Evolutionary conservation across 345 rosid genomes (phyloP).

Genomic region (Hirschfeldia incana): DNA sequence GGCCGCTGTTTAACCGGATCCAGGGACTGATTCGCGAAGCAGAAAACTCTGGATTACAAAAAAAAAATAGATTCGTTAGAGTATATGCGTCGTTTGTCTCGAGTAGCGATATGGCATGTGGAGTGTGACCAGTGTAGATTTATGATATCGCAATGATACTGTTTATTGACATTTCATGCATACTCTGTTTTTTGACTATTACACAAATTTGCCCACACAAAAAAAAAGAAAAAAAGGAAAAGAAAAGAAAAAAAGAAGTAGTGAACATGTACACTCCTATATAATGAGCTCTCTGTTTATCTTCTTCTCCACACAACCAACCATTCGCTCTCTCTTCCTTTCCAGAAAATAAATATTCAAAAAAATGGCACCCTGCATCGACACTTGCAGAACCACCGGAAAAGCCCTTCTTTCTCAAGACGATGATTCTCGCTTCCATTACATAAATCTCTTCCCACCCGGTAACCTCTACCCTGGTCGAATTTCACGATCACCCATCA

Average conservation of each 20-base stretch:
- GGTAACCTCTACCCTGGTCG: constrained; percentile 31
- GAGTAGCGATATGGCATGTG: no score
- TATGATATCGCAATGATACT: no score
- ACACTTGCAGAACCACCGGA: constrained; percentile 43
- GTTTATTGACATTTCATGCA: background rate
- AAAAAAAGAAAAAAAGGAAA: background rate
- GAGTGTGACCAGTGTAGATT: no score
- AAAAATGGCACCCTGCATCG: constrained; percentile 70
- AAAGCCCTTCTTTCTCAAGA: constrained; percentile 25
- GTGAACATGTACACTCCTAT: background rate
- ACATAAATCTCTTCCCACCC: constrained; percentile 44
- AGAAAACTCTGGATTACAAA: no score
- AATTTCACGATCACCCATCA: constrained; percentile 31
- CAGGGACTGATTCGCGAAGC: no score
- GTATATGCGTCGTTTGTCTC: no score
- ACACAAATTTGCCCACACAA: background rate
- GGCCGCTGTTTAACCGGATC: no score
- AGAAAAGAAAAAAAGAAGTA: background rate
- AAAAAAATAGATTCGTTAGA: no score
- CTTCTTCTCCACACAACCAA: constrained; percentile 3
- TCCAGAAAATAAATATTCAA: background rate
- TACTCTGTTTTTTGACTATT: background rate
- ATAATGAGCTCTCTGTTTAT: background rate
- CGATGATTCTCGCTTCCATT: constrained; percentile 40
- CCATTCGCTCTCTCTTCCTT: background rate